Percentiles rank a stretch among this genome's conserved stretches.
Conservation (phyloP, 2,329 filamentous ascomycete genomes). For the Cladosporium sp. region DNA sequence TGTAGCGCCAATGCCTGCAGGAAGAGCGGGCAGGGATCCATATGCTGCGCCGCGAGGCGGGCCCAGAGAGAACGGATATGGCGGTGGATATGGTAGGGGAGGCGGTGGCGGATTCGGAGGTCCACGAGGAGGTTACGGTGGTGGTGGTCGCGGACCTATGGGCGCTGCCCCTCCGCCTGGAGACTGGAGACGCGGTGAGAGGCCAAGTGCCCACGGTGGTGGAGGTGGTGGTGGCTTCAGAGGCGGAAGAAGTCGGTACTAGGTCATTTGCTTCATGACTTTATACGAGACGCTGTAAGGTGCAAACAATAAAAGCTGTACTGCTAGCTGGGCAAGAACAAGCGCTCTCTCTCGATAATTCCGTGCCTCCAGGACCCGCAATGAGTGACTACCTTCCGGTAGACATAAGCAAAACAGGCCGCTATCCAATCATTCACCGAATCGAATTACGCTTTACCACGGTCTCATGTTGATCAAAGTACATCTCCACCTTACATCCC, state of each 20-base stretch:
- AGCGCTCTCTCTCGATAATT: not conserved
- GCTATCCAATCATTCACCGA: not conserved
- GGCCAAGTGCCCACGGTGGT: slow-evolving; percentile 33
- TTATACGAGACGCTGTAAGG: not conserved
- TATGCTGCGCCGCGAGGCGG: slow-evolving; percentile 34
- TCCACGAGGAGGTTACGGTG: slow-evolving; percentile 26
- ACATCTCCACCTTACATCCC: not conserved
- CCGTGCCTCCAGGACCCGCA: not conserved
- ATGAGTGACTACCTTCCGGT: not conserved
- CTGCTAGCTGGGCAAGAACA: not conserved
- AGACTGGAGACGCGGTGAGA: slow-evolving; percentile 45
- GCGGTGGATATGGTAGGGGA: slow-evolving; percentile 30
- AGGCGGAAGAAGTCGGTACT: slow-evolving; percentile 16
- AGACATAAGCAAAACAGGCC: not conserved
- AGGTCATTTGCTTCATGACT: not conserved
- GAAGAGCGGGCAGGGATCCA: slow-evolving; percentile 50
- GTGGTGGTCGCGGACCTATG: slow-evolving; percentile 32
- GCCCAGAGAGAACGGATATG: slow-evolving; percentile 32
- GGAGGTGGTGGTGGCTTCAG: slow-evolving; percentile 13
- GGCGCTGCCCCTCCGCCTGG: slow-evolving; percentile 38
- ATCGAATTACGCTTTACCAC: not conserved
- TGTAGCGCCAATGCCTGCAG: slow-evolving; percentile 64
- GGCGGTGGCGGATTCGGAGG: slow-evolving; percentile 29
- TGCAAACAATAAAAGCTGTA: not conserved
- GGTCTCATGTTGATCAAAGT: not conserved